Conservation (phyloP, 768 basidiomycete species). For the Sutorius australiensis region DNA sequence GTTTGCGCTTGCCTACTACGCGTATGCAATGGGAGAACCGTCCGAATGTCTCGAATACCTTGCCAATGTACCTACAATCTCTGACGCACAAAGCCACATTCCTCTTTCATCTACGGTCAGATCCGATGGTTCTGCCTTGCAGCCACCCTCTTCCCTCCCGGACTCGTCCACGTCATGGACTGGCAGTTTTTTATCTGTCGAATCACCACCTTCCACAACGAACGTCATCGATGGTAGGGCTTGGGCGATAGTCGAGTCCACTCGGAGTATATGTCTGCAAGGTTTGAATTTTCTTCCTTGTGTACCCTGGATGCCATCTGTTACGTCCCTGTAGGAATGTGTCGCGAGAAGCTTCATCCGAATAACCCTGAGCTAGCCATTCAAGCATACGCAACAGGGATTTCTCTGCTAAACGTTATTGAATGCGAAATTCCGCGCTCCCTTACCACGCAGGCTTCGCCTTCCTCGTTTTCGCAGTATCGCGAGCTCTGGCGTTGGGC, state of each 20-base stretch:
- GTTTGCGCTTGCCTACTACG: slow-evolving; percentile 72
- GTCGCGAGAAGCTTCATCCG: slow-evolving; percentile 57
- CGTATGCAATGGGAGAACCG: slow-evolving; percentile 70
- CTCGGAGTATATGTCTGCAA: slow-evolving; percentile 75
- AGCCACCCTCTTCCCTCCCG: slow-evolving; percentile 33
- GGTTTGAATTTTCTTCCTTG: slow-evolving; percentile 42
- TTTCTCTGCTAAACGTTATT: slow-evolving; percentile 51
- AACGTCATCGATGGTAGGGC: slow-evolving; percentile 66
- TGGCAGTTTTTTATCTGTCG: slow-evolving; percentile 45
- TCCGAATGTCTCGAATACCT: slow-evolving; percentile 61
- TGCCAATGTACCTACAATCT: slow-evolving; percentile 48
- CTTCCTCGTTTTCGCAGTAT: slow-evolving; percentile 57
- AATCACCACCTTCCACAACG: slow-evolving; percentile 38
- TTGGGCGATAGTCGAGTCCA: slow-evolving; percentile 69
- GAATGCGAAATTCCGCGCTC: slow-evolving; percentile 44
- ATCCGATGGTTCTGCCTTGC: slow-evolving; percentile 37
- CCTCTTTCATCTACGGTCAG: slow-evolving; percentile 42
- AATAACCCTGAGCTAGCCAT: slow-evolving; percentile 49
- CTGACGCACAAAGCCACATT: slow-evolving; percentile 52
- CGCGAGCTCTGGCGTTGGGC: slow-evolving; percentile 87
- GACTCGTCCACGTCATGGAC: slow-evolving; percentile 46
- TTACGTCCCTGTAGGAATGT: slow-evolving; percentile 56
- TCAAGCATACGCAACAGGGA: slow-evolving; percentile 49
- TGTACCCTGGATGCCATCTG: background rate
- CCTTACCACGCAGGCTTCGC: slow-evolving; percentile 22